Percentiles rank a stretch among this genome's conserved stretches.
Conservation (phyloP, 2,329 filamentous ascomycete genomes). For the Ophidiomyces ophidiicola region DNA sequence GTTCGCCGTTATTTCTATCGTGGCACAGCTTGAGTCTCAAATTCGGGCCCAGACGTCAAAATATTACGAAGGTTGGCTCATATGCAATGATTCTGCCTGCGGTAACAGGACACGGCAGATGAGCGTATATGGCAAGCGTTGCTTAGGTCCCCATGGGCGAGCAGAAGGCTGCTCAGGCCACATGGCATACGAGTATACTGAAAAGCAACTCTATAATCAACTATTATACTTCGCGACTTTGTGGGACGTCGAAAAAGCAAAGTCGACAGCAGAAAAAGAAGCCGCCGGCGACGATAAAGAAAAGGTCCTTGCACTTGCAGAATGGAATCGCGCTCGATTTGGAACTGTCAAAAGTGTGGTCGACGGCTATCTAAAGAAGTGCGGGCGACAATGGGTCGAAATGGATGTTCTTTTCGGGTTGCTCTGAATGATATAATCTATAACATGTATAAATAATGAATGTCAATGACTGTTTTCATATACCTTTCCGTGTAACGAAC, state of each 20-base stretch:
- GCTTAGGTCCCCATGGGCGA: slow-evolving; percentile 73
- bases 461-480: slow-evolving; percentile 4
- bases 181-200: slow-evolving; percentile 78
- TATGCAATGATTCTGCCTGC: slow-evolving; percentile 82
- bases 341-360: slow-evolving; percentile 63
- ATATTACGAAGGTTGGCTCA: slow-evolving; percentile 88
- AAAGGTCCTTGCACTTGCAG: slow-evolving; percentile 58
- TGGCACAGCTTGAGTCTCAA: slow-evolving; percentile 77
- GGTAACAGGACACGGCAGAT: slow-evolving; percentile 80
- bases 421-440: slow-evolving; percentile 26
- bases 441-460: not conserved
- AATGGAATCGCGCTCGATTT: slow-evolving; percentile 73
- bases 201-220: slow-evolving; percentile 91
- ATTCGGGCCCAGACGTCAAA: slow-evolving; percentile 64
- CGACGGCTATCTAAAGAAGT: slow-evolving; percentile 75
- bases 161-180: slow-evolving; percentile 72
- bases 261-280: slow-evolving; percentile 40
- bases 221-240: slow-evolving; percentile 72
- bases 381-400: slow-evolving; percentile 80
- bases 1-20: slow-evolving; percentile 59
- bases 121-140: slow-evolving; percentile 81
- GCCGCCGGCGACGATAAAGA: slow-evolving; percentile 46
- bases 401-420: slow-evolving; percentile 76
- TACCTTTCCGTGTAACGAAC: too few species aligned
- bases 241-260: slow-evolving; percentile 81